Conservation (phyloP, 148 eudicot species). For the Arbutus unedo region DNA sequence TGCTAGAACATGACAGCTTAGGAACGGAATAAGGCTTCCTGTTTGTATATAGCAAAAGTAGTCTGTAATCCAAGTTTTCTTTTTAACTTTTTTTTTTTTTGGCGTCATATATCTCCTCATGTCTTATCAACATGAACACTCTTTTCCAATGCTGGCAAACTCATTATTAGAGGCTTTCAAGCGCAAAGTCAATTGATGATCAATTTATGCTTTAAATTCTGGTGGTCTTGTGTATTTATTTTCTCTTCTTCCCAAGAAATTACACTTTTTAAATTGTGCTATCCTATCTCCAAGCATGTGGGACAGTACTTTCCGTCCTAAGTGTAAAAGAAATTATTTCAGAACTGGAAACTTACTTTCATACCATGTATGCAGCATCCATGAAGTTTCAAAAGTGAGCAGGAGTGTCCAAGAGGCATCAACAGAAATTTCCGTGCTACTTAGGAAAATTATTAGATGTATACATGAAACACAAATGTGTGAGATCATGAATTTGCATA, state of each 20-base stretch:
- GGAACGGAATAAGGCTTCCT: not conserved
- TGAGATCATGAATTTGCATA: not conserved
- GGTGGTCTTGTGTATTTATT: not conserved
- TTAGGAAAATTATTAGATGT: not conserved
- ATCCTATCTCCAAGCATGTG: not conserved
- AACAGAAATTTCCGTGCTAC: not conserved
- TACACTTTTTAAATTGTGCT: not conserved
- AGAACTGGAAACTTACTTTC: not conserved
- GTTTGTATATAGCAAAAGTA: not conserved
- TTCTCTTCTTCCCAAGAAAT: not conserved
- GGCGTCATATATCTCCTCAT: not conserved
- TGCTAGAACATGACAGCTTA: not conserved
- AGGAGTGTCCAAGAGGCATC: not conserved
- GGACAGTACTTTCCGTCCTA: not conserved
- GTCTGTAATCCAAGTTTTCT: not conserved
- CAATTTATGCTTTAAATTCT: not conserved
- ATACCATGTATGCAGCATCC: not conserved
- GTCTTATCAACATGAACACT: no score
- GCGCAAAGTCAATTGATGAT: no score
- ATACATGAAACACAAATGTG: not conserved
- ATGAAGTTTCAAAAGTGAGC: conserved; percentile 1
- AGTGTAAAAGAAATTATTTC: not conserved
- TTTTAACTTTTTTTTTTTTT: not conserved
- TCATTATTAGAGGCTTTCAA: not conserved
- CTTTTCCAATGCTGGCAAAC: not conserved